Percentiles rank a stretch among this genome's conserved stretches.
Evolutionary conservation across 1,284 basidiomycete species (phyloP).

Genomic region (Hypsizygus ulmarius): DNA sequence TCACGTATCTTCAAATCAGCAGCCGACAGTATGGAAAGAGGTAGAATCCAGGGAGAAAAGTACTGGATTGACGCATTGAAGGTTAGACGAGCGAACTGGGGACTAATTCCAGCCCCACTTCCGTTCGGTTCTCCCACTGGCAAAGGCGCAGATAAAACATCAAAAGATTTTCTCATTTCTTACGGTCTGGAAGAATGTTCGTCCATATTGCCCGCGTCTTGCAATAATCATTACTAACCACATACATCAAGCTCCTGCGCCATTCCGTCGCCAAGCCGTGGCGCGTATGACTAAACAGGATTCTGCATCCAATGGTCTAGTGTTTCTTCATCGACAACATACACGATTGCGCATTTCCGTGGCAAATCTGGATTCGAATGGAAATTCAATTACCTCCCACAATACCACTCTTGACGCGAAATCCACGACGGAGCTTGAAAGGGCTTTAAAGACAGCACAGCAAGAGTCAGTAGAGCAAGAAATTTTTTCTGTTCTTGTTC

Average conservation of each 20-base stretch:
- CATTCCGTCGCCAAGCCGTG: conserved; percentile 62
- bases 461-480: conserved; percentile 75
- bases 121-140: conserved; percentile 64
- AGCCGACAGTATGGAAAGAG: conserved; percentile 63
- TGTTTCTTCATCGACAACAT: conserved; percentile 61
- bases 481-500: conserved; percentile 68
- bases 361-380: conserved; percentile 32
- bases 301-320: conserved; percentile 40
- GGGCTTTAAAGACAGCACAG: conserved; percentile 55
- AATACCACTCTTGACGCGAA: conserved; percentile 37
- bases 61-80: conserved; percentile 80
- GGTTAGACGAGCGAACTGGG: conserved; percentile 73
- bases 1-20: conserved; percentile 66
- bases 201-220: conserved; percentile 23
- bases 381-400: conserved; percentile 32
- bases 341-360: conserved; percentile 60
- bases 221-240: conserved; percentile 10
- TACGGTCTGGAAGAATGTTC: conserved; percentile 78
- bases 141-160: conserved; percentile 72
- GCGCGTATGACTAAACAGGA: conserved; percentile 60
- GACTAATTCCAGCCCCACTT: conserved; percentile 70
- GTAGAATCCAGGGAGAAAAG: conserved; percentile 56
- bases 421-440: conserved; percentile 44
- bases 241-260: conserved; percentile 49
- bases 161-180: conserved; percentile 74